Percentiles rank a stretch among this genome's conserved stretches.
These are phyloP conservation scores for Chaetoceros tenuissimus DNA, from an alignment of 108 stramenopile species.

Conservation along the genomic window DNA sequence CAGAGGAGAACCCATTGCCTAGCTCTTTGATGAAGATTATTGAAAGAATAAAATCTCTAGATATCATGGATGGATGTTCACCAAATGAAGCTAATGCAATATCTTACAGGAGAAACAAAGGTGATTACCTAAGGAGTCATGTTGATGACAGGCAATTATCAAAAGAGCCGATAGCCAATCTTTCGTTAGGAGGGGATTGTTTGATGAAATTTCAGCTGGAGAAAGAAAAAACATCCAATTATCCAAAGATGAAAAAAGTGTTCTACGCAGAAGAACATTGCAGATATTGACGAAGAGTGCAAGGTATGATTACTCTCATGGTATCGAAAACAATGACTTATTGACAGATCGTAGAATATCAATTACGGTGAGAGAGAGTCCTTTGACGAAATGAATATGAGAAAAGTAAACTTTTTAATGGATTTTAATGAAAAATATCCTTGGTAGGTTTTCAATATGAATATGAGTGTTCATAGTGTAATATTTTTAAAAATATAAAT, in stretches of 20 bases:
- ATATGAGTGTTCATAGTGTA: too few species aligned
- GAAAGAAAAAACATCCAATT: background rate
- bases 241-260: slow-evolving; percentile 13
- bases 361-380: slow-evolving; percentile 56
- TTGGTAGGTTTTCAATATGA: too few species aligned
- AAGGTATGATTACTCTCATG: slow-evolving; percentile 59
- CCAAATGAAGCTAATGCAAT: slow-evolving; percentile 70
- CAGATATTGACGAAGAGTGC: slow-evolving; percentile 50
- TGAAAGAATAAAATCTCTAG: background rate
- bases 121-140: slow-evolving; percentile 39
- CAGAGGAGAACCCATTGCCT: slow-evolving; percentile 38
- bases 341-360: slow-evolving; percentile 38
- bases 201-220: slow-evolving; percentile 45
- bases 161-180: slow-evolving; percentile 56
- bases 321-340: slow-evolving; percentile 47
- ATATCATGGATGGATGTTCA: slow-evolving; percentile 11
- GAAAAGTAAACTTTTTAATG: background rate
- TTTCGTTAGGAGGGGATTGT: slow-evolving; percentile 49
- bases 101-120: slow-evolving; percentile 34
- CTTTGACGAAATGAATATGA: slow-evolving; percentile 14
- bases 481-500: too few species aligned
- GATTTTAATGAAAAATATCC: too few species aligned
- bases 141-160: slow-evolving; percentile 54
- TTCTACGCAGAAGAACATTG: slow-evolving; percentile 31
- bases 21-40: slow-evolving; percentile 17